Evolutionary conservation across 2,329 filamentous ascomycete species (phyloP).

Genomic region (Lachnellula subtilissima): DNA sequence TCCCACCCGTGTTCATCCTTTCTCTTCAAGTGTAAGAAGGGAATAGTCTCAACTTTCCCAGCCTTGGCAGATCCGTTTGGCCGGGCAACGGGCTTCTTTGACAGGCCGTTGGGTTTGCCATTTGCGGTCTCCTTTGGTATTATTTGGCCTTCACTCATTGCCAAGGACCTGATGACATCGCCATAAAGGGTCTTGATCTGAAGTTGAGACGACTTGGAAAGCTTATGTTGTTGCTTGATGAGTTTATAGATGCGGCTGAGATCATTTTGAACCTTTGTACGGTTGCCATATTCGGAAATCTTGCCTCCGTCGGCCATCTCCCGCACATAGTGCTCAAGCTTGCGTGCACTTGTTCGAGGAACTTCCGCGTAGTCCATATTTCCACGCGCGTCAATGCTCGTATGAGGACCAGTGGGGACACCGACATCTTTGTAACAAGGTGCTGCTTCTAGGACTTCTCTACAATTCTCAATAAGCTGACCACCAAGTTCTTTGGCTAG

Average conservation of each 20-base stretch:
- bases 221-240: constrained; percentile 96
- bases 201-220: constrained; percentile 91
- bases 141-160: constrained; percentile 98
- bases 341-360: constrained; percentile 82
- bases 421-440: constrained; percentile 96
- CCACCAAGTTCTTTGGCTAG: constrained; percentile 92
- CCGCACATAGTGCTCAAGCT: constrained; percentile 96
- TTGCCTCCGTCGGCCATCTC: constrained; percentile 99
- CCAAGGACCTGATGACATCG: constrained; percentile 87
- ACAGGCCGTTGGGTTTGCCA: constrained; percentile 49
- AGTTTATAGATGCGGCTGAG: constrained; percentile 94
- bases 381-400: constrained; percentile 85
- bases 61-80: constrained; percentile 56
- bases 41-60: constrained; percentile 94
- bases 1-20: constrained; percentile 94
- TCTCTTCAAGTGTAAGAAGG: constrained; percentile 94
- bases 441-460: constrained; percentile 75
- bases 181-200: constrained; percentile 95
- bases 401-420: constrained; percentile 84
- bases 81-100: constrained; percentile 48
- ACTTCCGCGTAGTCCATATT: constrained; percentile 90
- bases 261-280: constrained; percentile 96
- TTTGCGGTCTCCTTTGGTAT: constrained; percentile 74
- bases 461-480: constrained; percentile 96
- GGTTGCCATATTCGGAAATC: constrained; percentile 97